Percentiles rank a stretch among this genome's conserved stretches.
These are phyloP conservation scores for Tolypocladium amazonense DNA, from an alignment of 2,329 filamentous ascomycete genomes.

Conservation along the genomic window DNA sequence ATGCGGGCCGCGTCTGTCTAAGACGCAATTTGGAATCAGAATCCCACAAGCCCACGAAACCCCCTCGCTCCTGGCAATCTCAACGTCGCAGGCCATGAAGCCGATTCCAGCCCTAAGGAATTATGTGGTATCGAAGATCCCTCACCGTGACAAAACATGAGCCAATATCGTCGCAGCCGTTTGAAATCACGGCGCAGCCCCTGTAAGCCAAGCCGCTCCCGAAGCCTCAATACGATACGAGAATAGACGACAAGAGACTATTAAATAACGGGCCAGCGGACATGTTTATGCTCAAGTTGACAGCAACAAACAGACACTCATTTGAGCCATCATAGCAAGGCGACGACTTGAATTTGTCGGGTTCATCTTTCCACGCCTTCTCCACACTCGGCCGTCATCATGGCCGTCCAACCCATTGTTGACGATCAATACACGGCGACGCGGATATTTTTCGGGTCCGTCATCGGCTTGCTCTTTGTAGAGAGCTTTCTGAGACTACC, in stretches of 20 bases:
- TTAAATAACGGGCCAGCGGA: background rate
- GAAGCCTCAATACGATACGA: background rate
- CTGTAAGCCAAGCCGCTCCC: background rate
- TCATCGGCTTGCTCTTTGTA: constrained; percentile 10
- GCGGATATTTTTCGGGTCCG: constrained; percentile 7
- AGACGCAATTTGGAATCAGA: background rate
- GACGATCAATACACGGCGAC: constrained; percentile 9
- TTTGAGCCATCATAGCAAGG: background rate
- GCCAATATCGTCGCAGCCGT: background rate
- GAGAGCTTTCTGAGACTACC: constrained; percentile 4
- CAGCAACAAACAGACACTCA: background rate
- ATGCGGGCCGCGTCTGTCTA: background rate
- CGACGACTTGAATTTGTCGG: background rate
- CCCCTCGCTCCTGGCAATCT: background rate
- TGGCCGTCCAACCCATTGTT: constrained; percentile 5
- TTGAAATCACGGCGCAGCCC: background rate
- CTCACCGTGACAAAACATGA: background rate
- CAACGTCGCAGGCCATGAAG: background rate
- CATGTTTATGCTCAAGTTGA: background rate
- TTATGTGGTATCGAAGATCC: background rate
- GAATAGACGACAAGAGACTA: background rate
- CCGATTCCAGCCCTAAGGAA: background rate
- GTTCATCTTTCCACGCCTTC: background rate
- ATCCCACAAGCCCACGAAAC: background rate
- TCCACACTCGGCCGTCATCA: background rate